Conservation (phyloP, 371 early-diverging fungal species). For the Mortierella sp. region DNA sequence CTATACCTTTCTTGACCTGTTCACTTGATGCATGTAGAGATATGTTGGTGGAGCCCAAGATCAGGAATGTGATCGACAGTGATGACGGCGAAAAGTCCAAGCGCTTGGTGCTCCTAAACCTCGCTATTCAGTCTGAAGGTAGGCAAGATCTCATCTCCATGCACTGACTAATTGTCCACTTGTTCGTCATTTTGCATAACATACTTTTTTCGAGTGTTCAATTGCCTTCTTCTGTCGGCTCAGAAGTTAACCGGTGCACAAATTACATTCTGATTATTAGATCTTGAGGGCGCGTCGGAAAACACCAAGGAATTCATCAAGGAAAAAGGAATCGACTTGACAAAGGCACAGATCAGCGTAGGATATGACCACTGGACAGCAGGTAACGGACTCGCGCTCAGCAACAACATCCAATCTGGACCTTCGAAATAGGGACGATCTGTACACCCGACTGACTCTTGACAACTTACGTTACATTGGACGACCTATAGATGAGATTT, state of each 20-base stretch:
- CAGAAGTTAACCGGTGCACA: not conserved
- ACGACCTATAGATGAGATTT: slow-evolving; percentile 80
- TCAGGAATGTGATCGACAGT: slow-evolving; percentile 79
- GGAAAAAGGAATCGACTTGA: slow-evolving; percentile 64
- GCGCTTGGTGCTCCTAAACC: slow-evolving; percentile 71
- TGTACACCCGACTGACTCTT: slow-evolving; percentile 3
- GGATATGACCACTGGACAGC: slow-evolving; percentile 87
- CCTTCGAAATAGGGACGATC: not conserved
- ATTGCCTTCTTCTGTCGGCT: not conserved
- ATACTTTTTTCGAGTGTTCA: not conserved
- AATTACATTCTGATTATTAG: slow-evolving; percentile 18
- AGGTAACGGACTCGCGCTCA: slow-evolving; percentile 58
- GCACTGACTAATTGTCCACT: not conserved
- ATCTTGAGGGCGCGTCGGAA: slow-evolving; percentile 64
- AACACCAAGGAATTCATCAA: slow-evolving; percentile 63
- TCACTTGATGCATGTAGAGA: slow-evolving; percentile 60
- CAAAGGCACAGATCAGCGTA: slow-evolving; percentile 69
- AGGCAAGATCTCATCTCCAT: not conserved
- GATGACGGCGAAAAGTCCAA: slow-evolving; percentile 68
- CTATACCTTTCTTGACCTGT: not conserved
- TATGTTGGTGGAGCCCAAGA: slow-evolving; percentile 78
- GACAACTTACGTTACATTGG: slow-evolving; percentile 28
- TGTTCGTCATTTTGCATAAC: not conserved
- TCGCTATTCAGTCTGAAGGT: slow-evolving; percentile 61
- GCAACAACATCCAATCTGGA: not conserved